Percentiles rank a stretch among this genome's conserved stretches.
Evolutionary conservation across 805 yeast species (phyloP).

Genomic region (Wickerhamomyces silvicola): DNA sequence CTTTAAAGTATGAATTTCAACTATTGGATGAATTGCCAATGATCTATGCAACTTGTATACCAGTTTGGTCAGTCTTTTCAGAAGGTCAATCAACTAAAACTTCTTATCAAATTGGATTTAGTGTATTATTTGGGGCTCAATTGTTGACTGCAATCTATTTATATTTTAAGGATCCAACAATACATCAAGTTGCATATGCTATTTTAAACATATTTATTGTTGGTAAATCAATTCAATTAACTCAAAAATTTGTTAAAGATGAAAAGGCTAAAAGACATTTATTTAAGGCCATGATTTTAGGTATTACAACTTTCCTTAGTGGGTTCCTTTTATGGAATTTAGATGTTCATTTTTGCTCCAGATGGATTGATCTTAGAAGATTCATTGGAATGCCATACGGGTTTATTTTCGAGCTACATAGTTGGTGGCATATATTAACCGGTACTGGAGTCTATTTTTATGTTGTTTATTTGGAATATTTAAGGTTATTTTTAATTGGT

Average conservation of each 20-base stretch:
- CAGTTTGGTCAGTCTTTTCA: conserved; percentile 77
- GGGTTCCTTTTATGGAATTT: conserved; percentile 88
- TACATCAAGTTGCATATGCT: conserved; percentile 87
- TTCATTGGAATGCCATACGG: conserved; percentile 79
- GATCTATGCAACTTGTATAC: conserved; percentile 96
- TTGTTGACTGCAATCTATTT: conserved; percentile 67
- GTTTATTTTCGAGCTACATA: conserved; percentile 81
- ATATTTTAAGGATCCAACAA: conserved; percentile 69
- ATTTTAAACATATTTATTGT: conserved; percentile 69
- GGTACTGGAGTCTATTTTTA: conserved; percentile 86
- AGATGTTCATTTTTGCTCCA: conserved; percentile 72
- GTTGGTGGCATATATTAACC: conserved; percentile 94
- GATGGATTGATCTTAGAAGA: conserved; percentile 54
- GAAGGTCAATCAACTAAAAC: conserved; percentile 37
- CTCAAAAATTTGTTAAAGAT: conserved; percentile 47
- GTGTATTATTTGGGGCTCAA: conserved; percentile 48
- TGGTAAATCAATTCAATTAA: conserved; percentile 46
- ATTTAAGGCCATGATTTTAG: conserved; percentile 48
- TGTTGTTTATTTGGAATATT: conserved; percentile 69
- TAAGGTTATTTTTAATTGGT: conserved; percentile 60
- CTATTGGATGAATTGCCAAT: conserved; percentile 93
- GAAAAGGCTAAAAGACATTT: conserved; percentile 39
- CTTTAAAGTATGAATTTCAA: conserved; percentile 83
- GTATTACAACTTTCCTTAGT: conserved; percentile 54
- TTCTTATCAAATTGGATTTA: conserved; percentile 35